These are phyloP conservation scores for Fusarium sp. DNA, from an alignment of 2,329 filamentous ascomycete genomes.

Conservation along the genomic window DNA sequence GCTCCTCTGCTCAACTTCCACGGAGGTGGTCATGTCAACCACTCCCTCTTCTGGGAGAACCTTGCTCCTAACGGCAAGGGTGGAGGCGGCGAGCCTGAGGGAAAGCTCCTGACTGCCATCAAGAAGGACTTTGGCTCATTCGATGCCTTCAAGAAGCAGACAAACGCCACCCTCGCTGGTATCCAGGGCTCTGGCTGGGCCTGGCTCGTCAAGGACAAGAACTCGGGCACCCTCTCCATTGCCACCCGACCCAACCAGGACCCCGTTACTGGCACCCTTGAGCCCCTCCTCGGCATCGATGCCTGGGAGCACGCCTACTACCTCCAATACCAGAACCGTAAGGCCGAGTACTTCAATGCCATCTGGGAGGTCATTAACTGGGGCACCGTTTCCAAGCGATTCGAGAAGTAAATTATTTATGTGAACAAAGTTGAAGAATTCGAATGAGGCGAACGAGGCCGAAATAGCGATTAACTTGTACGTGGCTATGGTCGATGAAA, in stretches of 20 bases:
- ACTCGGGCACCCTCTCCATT: slow-evolving; percentile 71
- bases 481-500: background rate
- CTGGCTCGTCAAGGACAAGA: slow-evolving; percentile 83
- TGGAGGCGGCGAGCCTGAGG: slow-evolving; percentile 71
- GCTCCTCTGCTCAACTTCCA: slow-evolving; percentile 79
- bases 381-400: slow-evolving; percentile 87
- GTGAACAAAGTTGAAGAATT: slow-evolving; percentile 1
- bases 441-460: background rate
- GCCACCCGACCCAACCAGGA: slow-evolving; percentile 88
- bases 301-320: slow-evolving; percentile 98
- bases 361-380: slow-evolving; percentile 98
- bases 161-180: slow-evolving; percentile 76
- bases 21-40: slow-evolving; percentile 88
- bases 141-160: slow-evolving; percentile 73
- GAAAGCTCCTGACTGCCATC: slow-evolving; percentile 75
- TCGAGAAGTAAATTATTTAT: slow-evolving; percentile 59
- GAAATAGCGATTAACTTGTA: slow-evolving; percentile 32
- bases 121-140: slow-evolving; percentile 76
- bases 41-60: slow-evolving; percentile 88
- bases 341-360: slow-evolving; percentile 93
- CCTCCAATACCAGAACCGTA: slow-evolving; percentile 95
- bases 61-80: slow-evolving; percentile 76
- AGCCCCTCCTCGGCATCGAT: slow-evolving; percentile 88
- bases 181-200: slow-evolving; percentile 93
- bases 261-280: slow-evolving; percentile 85